Conservation (phyloP, 2,329 filamentous ascomycete species). For the Aureobasidium sp. region DNA sequence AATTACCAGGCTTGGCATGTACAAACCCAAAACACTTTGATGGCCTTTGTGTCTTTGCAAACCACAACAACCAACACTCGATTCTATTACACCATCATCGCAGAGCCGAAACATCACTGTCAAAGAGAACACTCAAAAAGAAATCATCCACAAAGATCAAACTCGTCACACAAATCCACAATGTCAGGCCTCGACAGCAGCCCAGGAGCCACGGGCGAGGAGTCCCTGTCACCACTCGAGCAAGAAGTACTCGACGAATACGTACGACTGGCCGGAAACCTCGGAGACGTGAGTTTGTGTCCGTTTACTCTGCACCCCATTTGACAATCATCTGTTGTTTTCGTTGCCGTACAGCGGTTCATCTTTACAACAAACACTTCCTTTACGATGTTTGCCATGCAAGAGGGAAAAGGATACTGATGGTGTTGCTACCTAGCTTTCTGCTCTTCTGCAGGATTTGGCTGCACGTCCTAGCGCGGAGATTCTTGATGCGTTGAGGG, state of each 20-base stretch:
- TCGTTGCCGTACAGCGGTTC: too few species aligned
- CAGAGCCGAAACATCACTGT: background rate
- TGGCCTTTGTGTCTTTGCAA: background rate
- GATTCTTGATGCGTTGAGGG: constrained; percentile 75
- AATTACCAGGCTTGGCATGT: background rate
- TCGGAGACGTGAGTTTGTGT: constrained; percentile 77
- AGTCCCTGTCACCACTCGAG: constrained; percentile 63
- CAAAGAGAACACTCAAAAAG: background rate
- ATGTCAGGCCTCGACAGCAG: constrained; percentile 7
- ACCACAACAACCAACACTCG: background rate
- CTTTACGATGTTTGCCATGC: background rate
- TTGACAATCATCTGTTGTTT: background rate
- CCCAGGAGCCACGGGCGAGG: constrained; percentile 15
- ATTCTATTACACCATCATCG: background rate
- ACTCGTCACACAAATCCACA: background rate
- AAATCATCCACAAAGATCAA: too few species aligned
- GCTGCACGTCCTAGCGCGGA: constrained; percentile 58
- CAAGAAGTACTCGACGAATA: constrained; percentile 96
- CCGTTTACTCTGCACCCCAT: too few species aligned
- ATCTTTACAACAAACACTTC: too few species aligned
- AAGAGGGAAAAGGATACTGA: background rate
- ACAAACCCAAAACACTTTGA: background rate
- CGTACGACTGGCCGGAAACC: constrained; percentile 73
- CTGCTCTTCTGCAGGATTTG: constrained; percentile 54
- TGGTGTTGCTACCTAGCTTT: constrained; percentile 28